Percentiles rank a stretch among this genome's conserved stretches.
Conservation (phyloP, 2,329 filamentous ascomycete genomes). For the Fusarium sp. region DNA sequence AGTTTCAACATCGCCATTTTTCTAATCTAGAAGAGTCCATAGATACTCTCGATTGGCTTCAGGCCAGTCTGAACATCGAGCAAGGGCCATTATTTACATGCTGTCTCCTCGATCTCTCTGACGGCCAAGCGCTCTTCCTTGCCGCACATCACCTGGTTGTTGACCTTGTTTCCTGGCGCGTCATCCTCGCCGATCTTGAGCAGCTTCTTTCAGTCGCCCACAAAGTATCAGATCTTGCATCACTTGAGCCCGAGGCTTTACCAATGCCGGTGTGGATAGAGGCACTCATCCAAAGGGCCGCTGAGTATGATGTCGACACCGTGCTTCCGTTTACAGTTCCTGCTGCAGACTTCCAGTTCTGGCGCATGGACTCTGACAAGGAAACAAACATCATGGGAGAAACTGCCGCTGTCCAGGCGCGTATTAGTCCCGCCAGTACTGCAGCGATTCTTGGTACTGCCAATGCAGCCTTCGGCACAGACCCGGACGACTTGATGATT, state of each 20-base stretch:
- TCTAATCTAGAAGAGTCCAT: not conserved
- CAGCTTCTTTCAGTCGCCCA: not conserved
- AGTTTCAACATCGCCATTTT: not conserved
- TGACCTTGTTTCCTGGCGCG: conserved; percentile 32
- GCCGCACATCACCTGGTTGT: conserved; percentile 25
- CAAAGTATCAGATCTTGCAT: not conserved
- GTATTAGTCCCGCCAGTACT: not conserved
- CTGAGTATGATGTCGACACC: not conserved
- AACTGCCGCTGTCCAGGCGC: not conserved
- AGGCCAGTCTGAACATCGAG: conserved; percentile 12
- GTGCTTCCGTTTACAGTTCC: not conserved
- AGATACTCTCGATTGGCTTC: not conserved
- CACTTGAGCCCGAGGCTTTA: not conserved
- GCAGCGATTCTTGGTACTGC: not conserved
- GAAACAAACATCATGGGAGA: not conserved
- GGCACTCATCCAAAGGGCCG: not conserved
- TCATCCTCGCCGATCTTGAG: conserved; percentile 22
- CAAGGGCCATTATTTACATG: conserved; percentile 18
- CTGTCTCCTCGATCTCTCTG: not conserved
- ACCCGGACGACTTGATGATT: not conserved
- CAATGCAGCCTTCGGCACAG: not conserved
- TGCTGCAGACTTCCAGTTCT: not conserved
- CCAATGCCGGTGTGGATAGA: not conserved
- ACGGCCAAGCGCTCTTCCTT: conserved; percentile 5
- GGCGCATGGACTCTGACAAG: not conserved